A percentile compares a stretch with the other conserved stretches of the same genome.
Evolutionary conservation across 352 stramenopile species (phyloP).

Genomic region (Phytophthora uliginosa): DNA sequence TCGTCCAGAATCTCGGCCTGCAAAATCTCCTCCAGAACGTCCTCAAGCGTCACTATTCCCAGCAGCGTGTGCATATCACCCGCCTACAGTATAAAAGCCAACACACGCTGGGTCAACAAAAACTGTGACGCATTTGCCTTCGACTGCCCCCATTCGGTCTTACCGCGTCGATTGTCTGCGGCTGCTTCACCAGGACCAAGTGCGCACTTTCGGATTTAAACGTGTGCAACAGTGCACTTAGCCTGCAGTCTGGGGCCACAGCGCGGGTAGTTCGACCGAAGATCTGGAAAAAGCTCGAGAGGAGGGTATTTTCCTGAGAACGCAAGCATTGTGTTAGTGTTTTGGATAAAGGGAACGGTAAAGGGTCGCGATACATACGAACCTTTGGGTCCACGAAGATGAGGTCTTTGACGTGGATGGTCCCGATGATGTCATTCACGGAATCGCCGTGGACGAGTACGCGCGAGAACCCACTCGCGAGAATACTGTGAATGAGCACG

Average conservation of each 20-base stretch:
- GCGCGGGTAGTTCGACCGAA: constrained; percentile 68
- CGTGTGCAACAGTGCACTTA: constrained; percentile 95
- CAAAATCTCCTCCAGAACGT: constrained; percentile 99
- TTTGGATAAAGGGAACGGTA: constrained; percentile 64
- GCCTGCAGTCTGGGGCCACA: constrained; percentile 93
- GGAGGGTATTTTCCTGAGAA: constrained; percentile 63
- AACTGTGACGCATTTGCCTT: neutral
- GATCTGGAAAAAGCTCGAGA: constrained; percentile 78
- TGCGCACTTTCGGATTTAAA: constrained; percentile 96
- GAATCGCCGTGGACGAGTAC: constrained; percentile 93
- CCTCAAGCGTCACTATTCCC: constrained; percentile 98
- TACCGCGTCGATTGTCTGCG: constrained; percentile 76
- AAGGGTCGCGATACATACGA: constrained; percentile 18
- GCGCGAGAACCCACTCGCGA: constrained; percentile 96
- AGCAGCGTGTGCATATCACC: constrained; percentile 95
- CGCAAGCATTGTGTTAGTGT: constrained; percentile 45
- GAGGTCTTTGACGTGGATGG: constrained; percentile 99
- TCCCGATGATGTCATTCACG: constrained; percentile 95
- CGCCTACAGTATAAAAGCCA: constrained; percentile 29
- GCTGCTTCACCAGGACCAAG: constrained; percentile 95
- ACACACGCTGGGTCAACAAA: neutral
- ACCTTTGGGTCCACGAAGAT: constrained; percentile 99
- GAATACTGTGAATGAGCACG: constrained; percentile 95
- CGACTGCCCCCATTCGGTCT: neutral
- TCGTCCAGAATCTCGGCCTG: constrained; percentile 98